A percentile compares a stretch with the other conserved stretches of the same genome.
Evolutionary conservation across 2,329 filamentous ascomycete genomes (phyloP).

Genomic region (Aspergillus fumigatiaffinis): DNA sequence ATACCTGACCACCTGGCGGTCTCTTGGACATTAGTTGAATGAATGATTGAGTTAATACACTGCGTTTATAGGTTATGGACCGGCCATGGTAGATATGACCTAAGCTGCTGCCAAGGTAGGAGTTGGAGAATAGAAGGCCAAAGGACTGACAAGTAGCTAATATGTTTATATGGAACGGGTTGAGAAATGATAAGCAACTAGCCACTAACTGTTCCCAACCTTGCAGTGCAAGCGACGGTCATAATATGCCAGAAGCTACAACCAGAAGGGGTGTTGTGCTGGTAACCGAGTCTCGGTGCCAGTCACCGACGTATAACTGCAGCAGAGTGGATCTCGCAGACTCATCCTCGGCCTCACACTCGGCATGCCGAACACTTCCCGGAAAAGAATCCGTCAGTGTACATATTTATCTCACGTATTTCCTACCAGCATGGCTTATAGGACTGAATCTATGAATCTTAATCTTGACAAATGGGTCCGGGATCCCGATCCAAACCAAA

Average conservation of each 20-base stretch:
- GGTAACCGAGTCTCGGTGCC: not conserved
- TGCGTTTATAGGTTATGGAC: too few relatives aligned
- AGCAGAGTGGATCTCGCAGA: not conserved
- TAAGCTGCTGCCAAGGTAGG: not conserved
- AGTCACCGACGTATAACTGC: not conserved
- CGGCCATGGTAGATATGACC: too few relatives aligned
- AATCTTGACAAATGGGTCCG: not conserved
- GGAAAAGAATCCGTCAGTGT: conserved; percentile 7
- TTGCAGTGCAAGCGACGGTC: too few relatives aligned
- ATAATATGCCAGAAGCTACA: too few relatives aligned
- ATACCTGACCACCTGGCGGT: not conserved
- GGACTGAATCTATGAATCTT: not conserved
- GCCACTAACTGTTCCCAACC: too few relatives aligned
- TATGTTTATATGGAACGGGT: too few relatives aligned
- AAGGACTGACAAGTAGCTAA: too few relatives aligned
- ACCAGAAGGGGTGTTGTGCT: too few relatives aligned
- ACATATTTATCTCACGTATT: conserved; percentile 1
- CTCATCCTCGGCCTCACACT: conserved; percentile 11
- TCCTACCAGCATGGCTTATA: not conserved
- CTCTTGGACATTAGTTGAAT: not conserved
- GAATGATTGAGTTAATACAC: not conserved
- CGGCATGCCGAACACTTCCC: conserved; percentile 10
- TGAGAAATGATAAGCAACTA: too few relatives aligned
- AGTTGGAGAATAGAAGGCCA: too few relatives aligned
- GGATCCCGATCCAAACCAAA: conserved; percentile 1